Evolutionary conservation across 176 grass and related monocot species (phyloP).

Genomic region (Ananas comosus): DNA sequence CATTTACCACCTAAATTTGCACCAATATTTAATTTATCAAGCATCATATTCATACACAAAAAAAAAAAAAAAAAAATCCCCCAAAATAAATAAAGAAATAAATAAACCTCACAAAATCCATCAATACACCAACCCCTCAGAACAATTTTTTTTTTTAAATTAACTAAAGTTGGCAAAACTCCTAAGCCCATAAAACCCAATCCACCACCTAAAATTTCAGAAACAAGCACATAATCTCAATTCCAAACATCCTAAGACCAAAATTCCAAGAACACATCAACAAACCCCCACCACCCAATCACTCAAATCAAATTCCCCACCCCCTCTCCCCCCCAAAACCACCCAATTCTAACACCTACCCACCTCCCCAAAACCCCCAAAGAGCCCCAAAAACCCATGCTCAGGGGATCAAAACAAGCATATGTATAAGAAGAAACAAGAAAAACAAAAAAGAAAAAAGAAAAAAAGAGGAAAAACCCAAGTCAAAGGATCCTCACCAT

Average conservation of each 20-base stretch:
- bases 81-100: no score
- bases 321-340: background rate
- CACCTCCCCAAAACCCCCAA: constrained; percentile 12
- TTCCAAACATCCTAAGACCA: background rate
- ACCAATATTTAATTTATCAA: no score
- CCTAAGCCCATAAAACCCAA: background rate
- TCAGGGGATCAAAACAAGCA: constrained; percentile 13
- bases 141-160: background rate
- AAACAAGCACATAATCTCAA: background rate
- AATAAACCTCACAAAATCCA: no score
- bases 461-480: constrained; percentile 14
- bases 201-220: background rate
- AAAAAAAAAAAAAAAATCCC: no score
- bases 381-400: constrained; percentile 11
- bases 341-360: background rate
- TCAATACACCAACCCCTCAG: background rate
- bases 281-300: background rate
- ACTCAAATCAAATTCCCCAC: background rate
- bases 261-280: background rate
- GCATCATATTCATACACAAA: no score
- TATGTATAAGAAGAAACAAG: background rate
- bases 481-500: constrained; percentile 15
- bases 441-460: no score
- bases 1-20: no score
- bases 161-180: background rate